These are phyloP conservation scores for Aquilaria sinensis DNA, from an alignment of 345 rosid species.

Conservation along the genomic window DNA sequence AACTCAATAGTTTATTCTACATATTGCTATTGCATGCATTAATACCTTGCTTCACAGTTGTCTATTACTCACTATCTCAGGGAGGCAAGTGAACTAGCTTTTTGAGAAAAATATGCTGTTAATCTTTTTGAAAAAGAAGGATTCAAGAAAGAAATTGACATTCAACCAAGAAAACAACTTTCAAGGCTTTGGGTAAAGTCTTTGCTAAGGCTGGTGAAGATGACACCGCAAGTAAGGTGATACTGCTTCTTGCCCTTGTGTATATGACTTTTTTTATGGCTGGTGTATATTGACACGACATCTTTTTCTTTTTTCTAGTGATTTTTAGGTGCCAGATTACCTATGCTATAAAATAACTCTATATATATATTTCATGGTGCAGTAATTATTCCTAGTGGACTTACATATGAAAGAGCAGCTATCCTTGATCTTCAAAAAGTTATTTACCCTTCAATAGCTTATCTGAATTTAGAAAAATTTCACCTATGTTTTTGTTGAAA, in stretches of 20 bases:
- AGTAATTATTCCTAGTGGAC: constrained; percentile 82
- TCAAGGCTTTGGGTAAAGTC: constrained; percentile 50
- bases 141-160: constrained; percentile 32
- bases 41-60: constrained; percentile 7
- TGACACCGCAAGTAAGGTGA: constrained; percentile 63
- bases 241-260: constrained; percentile 1
- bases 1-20: constrained; percentile 1
- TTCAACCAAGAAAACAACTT: constrained; percentile 27
- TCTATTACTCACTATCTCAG: constrained; percentile 30
- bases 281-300: no score
- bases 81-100: constrained; percentile 78
- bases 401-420: constrained; percentile 80
- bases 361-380: constrained; percentile 89
- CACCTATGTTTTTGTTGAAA: neutral
- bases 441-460: neutral
- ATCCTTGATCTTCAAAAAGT: constrained; percentile 84
- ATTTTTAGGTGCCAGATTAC: constrained; percentile 80
- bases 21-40: neutral
- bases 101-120: constrained; percentile 43
- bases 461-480: neutral
- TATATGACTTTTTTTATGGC: neutral
- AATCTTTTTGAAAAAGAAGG: constrained; percentile 52
- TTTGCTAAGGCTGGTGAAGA: constrained; percentile 63
- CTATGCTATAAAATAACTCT: constrained; percentile 87
- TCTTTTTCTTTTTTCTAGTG: neutral